Evolutionary conservation across 163 green algal species (phyloP), one percentile per base, ranked within the genome.

Genomic region (Scenedesmus sp.): DNA sequence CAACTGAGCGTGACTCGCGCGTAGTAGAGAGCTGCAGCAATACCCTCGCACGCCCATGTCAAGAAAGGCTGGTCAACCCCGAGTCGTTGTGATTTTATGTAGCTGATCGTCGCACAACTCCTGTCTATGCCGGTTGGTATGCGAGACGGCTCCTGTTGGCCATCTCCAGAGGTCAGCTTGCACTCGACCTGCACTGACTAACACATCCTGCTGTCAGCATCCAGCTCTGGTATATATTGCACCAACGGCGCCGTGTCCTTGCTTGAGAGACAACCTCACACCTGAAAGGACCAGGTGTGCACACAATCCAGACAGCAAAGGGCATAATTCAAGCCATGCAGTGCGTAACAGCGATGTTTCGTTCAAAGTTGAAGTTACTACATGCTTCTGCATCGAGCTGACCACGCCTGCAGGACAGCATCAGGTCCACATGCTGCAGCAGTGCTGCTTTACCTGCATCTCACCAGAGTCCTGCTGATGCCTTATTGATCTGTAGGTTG

Each of bases 11-110:
- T 13, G 23, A 13, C 70, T 79, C 23, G 10, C 13, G 23, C 46
- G 70, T 79, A 79, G 70, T 79, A 79, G 70, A 79, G 70, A 79
- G 70, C 70, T 79, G 70, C 70, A 79, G 70, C 70, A 79, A 79
- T 79, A 79, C 70, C 70, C 70, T 79, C 70, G 23, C 5, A 79
- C 70, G 70, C 70, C 18, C 18, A 34, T 79, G 70, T 52, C 70
- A 79, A 23, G 70, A 52, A 23, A 79, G 4, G 70, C 70, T 79
- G 70, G 23, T 1, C 70, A 79, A n/a, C 6, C 12, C 15, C 23
- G 1, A 16, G 4, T 18, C 70, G 13, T 52, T 79, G 70, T 52
- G 23, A 79, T 3, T 23, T 15, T 15, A 2, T 52, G 70, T 6
- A 76, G 3, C 6, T 7, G 70, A 79, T 79, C 70, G 23, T 6